Evolutionary conservation across 2,329 filamentous ascomycete genomes (phyloP).

Genomic region (Pestalotiopsis sp.): DNA sequence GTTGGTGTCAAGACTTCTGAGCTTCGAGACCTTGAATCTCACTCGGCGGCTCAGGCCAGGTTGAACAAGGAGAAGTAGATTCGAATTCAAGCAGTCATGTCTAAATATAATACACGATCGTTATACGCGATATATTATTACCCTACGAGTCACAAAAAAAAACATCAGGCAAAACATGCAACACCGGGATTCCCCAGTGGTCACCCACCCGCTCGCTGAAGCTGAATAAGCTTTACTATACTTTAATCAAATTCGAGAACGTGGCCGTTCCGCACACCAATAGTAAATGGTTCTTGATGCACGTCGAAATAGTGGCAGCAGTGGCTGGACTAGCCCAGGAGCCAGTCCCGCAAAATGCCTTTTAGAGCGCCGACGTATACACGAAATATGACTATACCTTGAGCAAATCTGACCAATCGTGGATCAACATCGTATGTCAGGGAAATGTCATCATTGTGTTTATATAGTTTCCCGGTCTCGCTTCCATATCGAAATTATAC

Average conservation of each 20-base stretch:
- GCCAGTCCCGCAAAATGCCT: too few species aligned
- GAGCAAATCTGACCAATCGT: too few species aligned
- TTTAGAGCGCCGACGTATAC: too few species aligned
- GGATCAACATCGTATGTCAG: background rate
- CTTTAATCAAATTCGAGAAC: background rate
- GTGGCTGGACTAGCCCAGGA: too few species aligned
- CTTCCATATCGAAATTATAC: background rate
- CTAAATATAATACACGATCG: background rate
- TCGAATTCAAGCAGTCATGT: background rate
- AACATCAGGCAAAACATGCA: background rate
- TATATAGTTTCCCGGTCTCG: background rate
- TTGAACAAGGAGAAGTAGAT: background rate
- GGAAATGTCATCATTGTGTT: background rate
- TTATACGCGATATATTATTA: background rate
- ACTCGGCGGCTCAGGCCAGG: background rate
- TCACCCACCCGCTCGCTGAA: background rate
- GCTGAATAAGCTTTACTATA: too few species aligned
- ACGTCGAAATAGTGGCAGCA: background rate
- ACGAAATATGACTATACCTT: too few species aligned
- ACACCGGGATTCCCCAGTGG: background rate
- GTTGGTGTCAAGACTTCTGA: constrained; percentile 6
- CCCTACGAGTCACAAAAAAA: background rate
- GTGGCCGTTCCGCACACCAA: background rate
- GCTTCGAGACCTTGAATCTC: background rate
- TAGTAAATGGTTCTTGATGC: background rate